phyloP scores from a whole-genome alignment of 352 stramenopile species.

The Pythium aphanidermatum region DNA sequence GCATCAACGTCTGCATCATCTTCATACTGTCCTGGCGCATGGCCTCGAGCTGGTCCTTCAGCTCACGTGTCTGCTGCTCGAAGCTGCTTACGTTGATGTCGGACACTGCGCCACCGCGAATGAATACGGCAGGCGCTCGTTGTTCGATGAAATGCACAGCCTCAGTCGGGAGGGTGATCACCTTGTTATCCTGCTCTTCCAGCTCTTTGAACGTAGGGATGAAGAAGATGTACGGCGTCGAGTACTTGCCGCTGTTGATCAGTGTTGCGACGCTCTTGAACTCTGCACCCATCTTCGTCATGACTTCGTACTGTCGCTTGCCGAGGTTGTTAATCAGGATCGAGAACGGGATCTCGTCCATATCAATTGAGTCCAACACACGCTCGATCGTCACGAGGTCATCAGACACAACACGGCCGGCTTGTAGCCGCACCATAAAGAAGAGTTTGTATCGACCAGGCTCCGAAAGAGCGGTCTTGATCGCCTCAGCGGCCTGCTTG shows the following conservation, averaged over 20 bases:
- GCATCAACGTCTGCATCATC: too few relatives aligned
- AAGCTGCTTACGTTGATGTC: too few relatives aligned
- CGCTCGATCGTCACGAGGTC: constrained; percentile 11
- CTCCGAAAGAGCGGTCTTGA: neutral
- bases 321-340: constrained; percentile 14
- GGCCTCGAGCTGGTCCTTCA: too few relatives aligned
- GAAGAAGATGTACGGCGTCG: constrained; percentile 9
- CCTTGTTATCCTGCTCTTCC: neutral
- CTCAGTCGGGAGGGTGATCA: too few relatives aligned
- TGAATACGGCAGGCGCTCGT: too few relatives aligned
- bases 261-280: neutral
- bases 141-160: too few relatives aligned
- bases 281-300: neutral
- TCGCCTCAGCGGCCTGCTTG: neutral
- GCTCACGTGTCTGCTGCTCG: too few relatives aligned
- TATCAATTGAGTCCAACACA: constrained; percentile 7
- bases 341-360: constrained; percentile 2
- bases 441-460: neutral
- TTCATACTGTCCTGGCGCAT: too few relatives aligned
- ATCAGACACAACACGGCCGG: constrained; percentile 4
- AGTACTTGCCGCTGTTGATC: constrained; percentile 9
- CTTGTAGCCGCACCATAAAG: neutral
- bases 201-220: constrained; percentile 6
- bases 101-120: too few relatives aligned
- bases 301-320: neutral